These are phyloP conservation scores for Arthroderma sp. DNA, from an alignment of 2,329 filamentous ascomycete species.

Conservation along the genomic window DNA sequence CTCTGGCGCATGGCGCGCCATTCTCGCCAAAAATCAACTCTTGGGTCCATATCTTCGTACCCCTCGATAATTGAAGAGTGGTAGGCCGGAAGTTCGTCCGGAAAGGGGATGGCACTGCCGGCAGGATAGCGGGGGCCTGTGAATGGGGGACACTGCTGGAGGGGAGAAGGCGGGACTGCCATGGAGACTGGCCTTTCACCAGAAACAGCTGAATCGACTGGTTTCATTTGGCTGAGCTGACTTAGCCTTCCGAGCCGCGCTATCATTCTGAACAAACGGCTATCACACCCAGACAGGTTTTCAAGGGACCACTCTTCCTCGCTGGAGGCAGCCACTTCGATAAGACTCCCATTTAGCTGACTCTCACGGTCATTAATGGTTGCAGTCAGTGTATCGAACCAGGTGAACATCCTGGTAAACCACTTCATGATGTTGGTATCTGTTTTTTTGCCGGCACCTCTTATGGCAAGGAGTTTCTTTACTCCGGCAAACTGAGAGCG, in stretches of 20 bases:
- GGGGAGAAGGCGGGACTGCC: slow-evolving; percentile 21
- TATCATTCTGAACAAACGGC: slow-evolving; percentile 73
- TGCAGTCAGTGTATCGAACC: slow-evolving; percentile 85
- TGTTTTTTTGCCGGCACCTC: slow-evolving; percentile 47
- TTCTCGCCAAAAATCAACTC: slow-evolving; percentile 52
- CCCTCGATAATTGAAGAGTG: slow-evolving; percentile 22
- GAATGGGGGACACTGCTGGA: slow-evolving; percentile 16
- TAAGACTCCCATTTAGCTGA: slow-evolving; percentile 52
- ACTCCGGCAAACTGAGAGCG: slow-evolving; percentile 87
- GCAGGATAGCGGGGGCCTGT: neutral
- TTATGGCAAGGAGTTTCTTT: slow-evolving; percentile 72
- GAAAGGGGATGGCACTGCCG: slow-evolving; percentile 1
- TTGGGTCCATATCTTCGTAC: slow-evolving; percentile 33
- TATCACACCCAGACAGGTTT: slow-evolving; percentile 78
- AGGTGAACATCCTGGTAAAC: slow-evolving; percentile 88
- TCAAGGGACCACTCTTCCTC: slow-evolving; percentile 62
- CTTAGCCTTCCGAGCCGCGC: slow-evolving; percentile 74
- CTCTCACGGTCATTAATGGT: slow-evolving; percentile 85
- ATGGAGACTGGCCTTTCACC: slow-evolving; percentile 15
- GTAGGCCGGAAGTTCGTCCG: slow-evolving; percentile 3
- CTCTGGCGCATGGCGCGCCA: slow-evolving; percentile 68
- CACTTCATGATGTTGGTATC: slow-evolving; percentile 57
- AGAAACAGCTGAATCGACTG: slow-evolving; percentile 17
- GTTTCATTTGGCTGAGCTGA: slow-evolving; percentile 58
- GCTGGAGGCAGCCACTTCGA: slow-evolving; percentile 51